A percentile compares a stretch with the other conserved stretches of the same genome.
phyloP scores from a whole-genome alignment of 805 yeast genomes.

The Sugiyamaella qingdaonensis region DNA sequence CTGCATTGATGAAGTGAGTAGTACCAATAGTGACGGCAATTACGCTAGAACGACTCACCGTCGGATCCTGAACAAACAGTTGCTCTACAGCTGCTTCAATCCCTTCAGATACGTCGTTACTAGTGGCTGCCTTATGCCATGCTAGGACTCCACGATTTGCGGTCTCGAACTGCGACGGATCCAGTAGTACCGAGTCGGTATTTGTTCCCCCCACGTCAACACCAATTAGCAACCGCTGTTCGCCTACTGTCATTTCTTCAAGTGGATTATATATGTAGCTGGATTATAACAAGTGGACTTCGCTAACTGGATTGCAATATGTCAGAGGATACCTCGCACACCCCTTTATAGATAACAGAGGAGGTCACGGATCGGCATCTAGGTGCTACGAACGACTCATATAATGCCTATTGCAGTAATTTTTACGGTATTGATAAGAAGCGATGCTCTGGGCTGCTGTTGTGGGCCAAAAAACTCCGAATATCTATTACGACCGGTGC shows the following conservation, averaged over 20 bases:
- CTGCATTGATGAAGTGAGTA: slow-evolving; percentile 52
- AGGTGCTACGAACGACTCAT: too few species aligned
- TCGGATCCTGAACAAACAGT: slow-evolving; percentile 28
- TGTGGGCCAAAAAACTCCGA: too few species aligned
- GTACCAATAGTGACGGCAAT: slow-evolving; percentile 50
- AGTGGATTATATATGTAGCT: too few species aligned
- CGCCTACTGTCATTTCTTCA: slow-evolving; percentile 9
- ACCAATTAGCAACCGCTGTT: slow-evolving; percentile 34
- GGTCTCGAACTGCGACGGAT: slow-evolving; percentile 30
- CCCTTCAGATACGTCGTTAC: slow-evolving; percentile 44
- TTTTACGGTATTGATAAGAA: too few species aligned
- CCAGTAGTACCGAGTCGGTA: slow-evolving; percentile 45
- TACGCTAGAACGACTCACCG: slow-evolving; percentile 27
- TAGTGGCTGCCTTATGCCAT: slow-evolving; percentile 44
- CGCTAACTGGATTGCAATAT: neutral
- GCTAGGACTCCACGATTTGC: slow-evolving; percentile 34
- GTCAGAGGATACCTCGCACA: too few species aligned
- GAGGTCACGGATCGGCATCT: neutral
- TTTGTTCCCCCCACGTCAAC: slow-evolving; percentile 53
- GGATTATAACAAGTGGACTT: neutral
- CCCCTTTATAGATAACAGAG: neutral
- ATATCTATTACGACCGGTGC: too few species aligned
- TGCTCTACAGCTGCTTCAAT: slow-evolving; percentile 37
- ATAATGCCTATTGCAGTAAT: too few species aligned
- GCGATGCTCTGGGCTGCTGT: too few species aligned